A percentile compares a stretch with the other conserved stretches of the same genome.
Conservation (phyloP, 164 flowering plant genomes). For the Paratinospora sagittata region DNA sequence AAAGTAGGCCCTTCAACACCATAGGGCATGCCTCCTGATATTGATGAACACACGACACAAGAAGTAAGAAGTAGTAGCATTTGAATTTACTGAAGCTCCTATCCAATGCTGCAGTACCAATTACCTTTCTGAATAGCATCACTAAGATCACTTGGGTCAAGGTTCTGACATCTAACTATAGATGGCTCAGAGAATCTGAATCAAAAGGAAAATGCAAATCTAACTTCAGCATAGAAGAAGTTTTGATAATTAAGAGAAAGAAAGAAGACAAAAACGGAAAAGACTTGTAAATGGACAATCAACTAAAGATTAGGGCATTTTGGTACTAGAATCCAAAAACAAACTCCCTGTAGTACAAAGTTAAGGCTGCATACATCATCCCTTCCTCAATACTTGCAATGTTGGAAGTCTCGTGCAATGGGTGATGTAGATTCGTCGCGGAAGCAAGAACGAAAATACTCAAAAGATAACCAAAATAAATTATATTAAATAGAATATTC, state of each 20-base stretch:
- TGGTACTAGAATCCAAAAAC: background rate
- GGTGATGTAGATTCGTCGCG: background rate
- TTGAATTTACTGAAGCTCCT: background rate
- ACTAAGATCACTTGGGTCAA: constrained; percentile 29
- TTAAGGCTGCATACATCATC: background rate
- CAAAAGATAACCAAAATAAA: too few relatives aligned
- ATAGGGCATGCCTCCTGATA: constrained; percentile 18
- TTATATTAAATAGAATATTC: too few relatives aligned
- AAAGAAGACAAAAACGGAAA: too few relatives aligned
- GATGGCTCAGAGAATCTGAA: constrained; percentile 23
- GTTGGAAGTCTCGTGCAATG: background rate
- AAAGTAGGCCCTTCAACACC: constrained; percentile 14
- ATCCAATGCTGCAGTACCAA: background rate
- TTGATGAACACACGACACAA: background rate
- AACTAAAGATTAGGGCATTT: background rate
- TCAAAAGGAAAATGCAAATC: constrained; percentile 1
- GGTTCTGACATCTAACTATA: constrained; percentile 26
- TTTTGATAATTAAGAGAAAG: background rate
- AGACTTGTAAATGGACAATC: background rate
- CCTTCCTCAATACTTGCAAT: background rate
- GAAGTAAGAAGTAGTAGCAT: background rate
- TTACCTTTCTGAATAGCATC: constrained; percentile 40
- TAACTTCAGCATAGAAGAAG: background rate
- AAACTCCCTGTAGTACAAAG: background rate
- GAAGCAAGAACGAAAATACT: too few relatives aligned